Evolutionary conservation across 2,329 filamentous ascomycete species (phyloP).

Genomic region (Diaporthe nobilis): DNA sequence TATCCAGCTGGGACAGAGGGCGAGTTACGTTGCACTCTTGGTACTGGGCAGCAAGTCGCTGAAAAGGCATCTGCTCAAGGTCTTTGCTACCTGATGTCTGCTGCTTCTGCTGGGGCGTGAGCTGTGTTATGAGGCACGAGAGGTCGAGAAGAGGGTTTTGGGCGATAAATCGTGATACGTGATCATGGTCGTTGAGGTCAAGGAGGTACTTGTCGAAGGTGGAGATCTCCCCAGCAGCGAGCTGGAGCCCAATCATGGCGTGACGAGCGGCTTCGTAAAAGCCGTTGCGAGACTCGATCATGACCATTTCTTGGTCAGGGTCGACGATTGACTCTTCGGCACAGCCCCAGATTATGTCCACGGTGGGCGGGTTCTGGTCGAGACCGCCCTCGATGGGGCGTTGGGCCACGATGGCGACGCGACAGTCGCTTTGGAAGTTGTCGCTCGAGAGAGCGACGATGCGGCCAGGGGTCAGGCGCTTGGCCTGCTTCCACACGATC

Average conservation of each 20-base stretch:
- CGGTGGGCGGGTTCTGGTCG: constrained; percentile 75
- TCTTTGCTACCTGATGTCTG: constrained; percentile 8
- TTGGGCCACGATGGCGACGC: constrained; percentile 80
- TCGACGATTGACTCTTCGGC: constrained; percentile 75
- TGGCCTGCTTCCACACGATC: constrained; percentile 74
- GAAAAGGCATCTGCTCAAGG: not conserved
- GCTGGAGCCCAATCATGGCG: constrained; percentile 80
- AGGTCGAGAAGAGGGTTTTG: constrained; percentile 51
- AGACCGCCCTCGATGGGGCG: constrained; percentile 73
- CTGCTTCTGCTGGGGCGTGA: constrained; percentile 41
- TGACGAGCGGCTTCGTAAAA: constrained; percentile 86
- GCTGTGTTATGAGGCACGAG: constrained; percentile 50
- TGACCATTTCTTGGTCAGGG: constrained; percentile 77
- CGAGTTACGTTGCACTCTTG: constrained; percentile 42
- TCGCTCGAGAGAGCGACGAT: constrained; percentile 71
- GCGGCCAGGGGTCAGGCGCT: constrained; percentile 65
- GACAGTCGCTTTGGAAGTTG: constrained; percentile 74
- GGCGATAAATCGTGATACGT: constrained; percentile 50
- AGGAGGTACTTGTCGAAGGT: constrained; percentile 75
- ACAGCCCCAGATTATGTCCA: constrained; percentile 82
- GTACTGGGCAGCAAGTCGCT: constrained; percentile 35
- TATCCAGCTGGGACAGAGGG: constrained; percentile 30
- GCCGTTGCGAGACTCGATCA: constrained; percentile 81
- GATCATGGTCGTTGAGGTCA: constrained; percentile 54
- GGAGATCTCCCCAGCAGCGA: constrained; percentile 68